Evolutionary conservation across 1,284 basidiomycete genomes (phyloP), one percentile per base, ranked within the genome.

Genomic region (Hymenochaete sp.): DNA sequence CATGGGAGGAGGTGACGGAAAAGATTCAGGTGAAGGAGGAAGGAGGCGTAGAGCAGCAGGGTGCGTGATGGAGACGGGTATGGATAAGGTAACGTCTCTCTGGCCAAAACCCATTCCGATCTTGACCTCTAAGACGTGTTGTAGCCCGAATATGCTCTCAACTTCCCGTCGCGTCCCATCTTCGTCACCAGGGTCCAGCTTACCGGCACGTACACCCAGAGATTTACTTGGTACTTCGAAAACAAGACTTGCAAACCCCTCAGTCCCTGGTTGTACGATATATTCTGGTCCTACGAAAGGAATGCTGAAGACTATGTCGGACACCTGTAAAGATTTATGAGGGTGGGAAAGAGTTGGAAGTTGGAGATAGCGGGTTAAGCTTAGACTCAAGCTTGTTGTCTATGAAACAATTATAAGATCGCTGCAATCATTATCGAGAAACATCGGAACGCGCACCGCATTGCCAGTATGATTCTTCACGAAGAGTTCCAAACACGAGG

Each of bases 381-480:
- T 67, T 21, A 86, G 53, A 0, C 72, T 70, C 39, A 88, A 59
- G 6, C 77, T 75, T 0, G 77, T 67, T 47, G 82, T 86, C 84
- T 88, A 14, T 38, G n/a, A 32, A 9, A 4, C 22, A 36, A 35
- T 40, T 48, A 44, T 44, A 35, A 38, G 16, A 36, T 33, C 14
- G 5, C 4, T 38, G 7, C 25, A 33, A 35, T 14, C 13, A 8
- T 7, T 9, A 26, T 22, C 39, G 29, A 40, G 48, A 18, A 49
- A 47, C n/a, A 35, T 22, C 44, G n/a, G 35, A 45, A 43, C 36
- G 32, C 8, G 16, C 16, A 31, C 47, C 47, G 29, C 83, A 84
- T 77, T 81, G 85, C 65, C 81, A 82, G 39, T 63, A 57, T 85
- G 81, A 55, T 88, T 88, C 66, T 79, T 86, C 36, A 87, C 78